Evolutionary conservation across 2,329 filamentous ascomycete genomes (phyloP), one percentile per base, ranked within the genome.

Genomic region (Rhexocercosporidium sp.): DNA sequence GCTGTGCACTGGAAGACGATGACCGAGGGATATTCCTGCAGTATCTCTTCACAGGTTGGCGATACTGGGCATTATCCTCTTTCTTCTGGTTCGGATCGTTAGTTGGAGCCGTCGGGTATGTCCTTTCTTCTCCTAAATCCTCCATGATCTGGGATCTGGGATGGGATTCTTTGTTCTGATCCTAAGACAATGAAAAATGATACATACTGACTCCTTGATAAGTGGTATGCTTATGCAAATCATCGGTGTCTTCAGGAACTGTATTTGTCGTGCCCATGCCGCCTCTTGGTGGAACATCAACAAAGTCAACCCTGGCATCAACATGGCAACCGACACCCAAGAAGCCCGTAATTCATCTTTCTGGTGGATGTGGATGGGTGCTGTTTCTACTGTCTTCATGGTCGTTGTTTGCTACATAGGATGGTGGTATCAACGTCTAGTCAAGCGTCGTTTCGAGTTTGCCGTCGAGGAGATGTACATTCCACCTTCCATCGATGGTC

Each of bases 391-490:
- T 0, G 59, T 62, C 3, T 66, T 66, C 34, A 69, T 70, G 62
- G 65, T 51, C 8, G 22, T 64, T 5, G 64, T 37, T 3, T 64
- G 62, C 39, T 70, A 70, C 49, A 29, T 63, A 8, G 69, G 66
- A 4, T 70, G 69, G 69, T 67, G 69, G 66, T 70, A 70, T 49
- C 66, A 70, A 47, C 53, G 46, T 25, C 12, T 66, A 20, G 60
- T 68, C 22, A 39, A 65, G 11, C 41, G 56, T 5, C 27, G 62
- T 37, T 70, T 70, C 22, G 64, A 53, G 4, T 46, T 65, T 39
- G 65, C 67, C 0, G 67, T 69, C 34, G 66, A 66, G 27, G 62
- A 54, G 18, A 64, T 69, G 62, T 65, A 60, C 47, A 60, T 62
- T 8, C 51, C 59, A 9, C 20, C 46, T 4, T 3, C 8, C 0